These are phyloP conservation scores for Pyrenophora tritici-repentis DNA, from an alignment of 2,329 filamentous ascomycete species.

Conservation along the genomic window DNA sequence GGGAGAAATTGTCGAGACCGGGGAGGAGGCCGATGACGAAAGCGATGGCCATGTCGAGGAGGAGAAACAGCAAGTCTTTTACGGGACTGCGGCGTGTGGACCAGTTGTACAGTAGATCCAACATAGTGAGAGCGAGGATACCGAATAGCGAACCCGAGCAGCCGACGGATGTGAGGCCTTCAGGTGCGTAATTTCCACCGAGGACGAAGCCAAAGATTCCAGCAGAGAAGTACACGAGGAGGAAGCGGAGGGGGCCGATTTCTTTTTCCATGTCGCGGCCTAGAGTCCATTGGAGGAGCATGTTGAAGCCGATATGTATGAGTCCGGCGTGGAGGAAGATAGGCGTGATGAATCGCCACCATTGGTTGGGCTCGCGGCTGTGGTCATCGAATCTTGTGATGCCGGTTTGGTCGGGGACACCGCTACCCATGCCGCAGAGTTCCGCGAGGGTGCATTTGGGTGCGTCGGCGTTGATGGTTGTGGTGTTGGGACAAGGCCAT, in stretches of 20 bases:
- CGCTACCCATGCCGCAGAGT: conserved; percentile 79
- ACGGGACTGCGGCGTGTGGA: conserved; percentile 73
- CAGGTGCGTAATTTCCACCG: conserved; percentile 88
- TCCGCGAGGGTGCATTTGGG: conserved; percentile 71
- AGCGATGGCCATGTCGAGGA: conserved; percentile 83
- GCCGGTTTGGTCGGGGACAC: conserved; percentile 68
- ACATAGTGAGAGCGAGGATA: conserved; percentile 81
- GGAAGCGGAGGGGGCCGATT: conserved; percentile 86
- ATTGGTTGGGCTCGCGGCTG: conserved; percentile 79
- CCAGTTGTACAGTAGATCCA: conserved; percentile 95
- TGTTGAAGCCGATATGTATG: conserved; percentile 94
- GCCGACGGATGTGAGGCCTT: conserved; percentile 78
- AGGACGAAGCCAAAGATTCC: conserved; percentile 97
- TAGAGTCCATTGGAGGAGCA: conserved; percentile 87
- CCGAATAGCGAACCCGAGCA: conserved; percentile 92
- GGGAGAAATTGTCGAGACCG: conserved; percentile 94
- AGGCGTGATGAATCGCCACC: conserved; percentile 93
- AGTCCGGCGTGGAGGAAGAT: conserved; percentile 95
- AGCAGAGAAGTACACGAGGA: conserved; percentile 84
- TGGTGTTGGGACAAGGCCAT: conserved; percentile 80
- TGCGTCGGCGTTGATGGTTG: conserved; percentile 63
- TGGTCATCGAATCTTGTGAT: conserved; percentile 58
- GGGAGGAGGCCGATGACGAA: conserved; percentile 92
- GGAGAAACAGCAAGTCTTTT: conserved; percentile 84
- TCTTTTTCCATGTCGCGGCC: conserved; percentile 90